phyloP scores from a whole-genome alignment of 306 rosid genomes.

The Mimosa pudica region DNA sequence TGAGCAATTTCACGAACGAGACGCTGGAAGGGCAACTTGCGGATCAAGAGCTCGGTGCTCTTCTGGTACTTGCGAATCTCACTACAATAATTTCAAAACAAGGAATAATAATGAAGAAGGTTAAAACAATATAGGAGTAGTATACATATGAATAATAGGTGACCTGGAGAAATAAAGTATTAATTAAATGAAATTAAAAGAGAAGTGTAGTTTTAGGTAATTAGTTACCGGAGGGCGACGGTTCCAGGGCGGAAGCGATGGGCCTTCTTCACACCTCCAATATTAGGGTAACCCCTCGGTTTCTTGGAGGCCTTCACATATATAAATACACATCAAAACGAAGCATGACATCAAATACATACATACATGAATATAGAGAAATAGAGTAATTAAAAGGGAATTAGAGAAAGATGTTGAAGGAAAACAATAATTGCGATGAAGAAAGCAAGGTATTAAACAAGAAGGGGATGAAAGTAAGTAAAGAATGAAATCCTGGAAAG shows the following conservation, averaged over 20 bases:
- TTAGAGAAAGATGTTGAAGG: too few relatives aligned
- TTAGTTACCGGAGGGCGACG: neutral
- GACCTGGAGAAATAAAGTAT: too few relatives aligned
- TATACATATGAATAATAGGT: neutral
- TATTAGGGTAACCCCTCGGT: neutral
- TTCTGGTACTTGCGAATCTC: conserved; percentile 1
- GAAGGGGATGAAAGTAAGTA: too few relatives aligned
- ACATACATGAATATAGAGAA: neutral
- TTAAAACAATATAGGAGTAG: too few relatives aligned
- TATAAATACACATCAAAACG: neutral
- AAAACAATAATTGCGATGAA: too few relatives aligned
- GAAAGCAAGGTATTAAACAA: too few relatives aligned
- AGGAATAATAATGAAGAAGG: too few relatives aligned
- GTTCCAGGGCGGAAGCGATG: conserved; percentile 4
- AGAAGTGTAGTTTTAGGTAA: too few relatives aligned
- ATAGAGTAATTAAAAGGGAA: too few relatives aligned
- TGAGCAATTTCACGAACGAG: neutral
- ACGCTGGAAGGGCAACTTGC: neutral
- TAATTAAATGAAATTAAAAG: too few relatives aligned
- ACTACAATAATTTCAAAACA: neutral
- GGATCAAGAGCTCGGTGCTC: neutral
- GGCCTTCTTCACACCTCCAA: neutral
- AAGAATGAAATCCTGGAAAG: too few relatives aligned
- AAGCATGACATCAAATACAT: neutral
- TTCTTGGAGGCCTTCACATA: neutral